Evolutionary conservation across 2,329 filamentous ascomycete genomes (phyloP), one percentile per base, ranked within the genome.

Genomic region (Penicillium fuscoglaucum): DNA sequence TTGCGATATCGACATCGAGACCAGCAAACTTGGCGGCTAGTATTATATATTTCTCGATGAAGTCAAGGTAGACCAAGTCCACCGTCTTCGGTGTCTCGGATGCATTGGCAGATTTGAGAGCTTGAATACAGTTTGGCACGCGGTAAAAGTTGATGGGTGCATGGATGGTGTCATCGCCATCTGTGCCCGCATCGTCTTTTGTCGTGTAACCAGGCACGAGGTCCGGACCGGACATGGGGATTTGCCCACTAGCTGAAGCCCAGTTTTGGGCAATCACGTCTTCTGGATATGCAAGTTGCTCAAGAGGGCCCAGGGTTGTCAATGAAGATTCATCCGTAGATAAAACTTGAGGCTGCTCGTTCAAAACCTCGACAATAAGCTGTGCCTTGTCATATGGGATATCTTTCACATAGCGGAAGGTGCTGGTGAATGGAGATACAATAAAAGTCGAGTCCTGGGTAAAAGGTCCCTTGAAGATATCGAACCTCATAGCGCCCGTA

Each of bases 91-190:
- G 90, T 17, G 84, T 79, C 6, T 72, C 70, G 0, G 72, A 77
- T 8, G 71, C 63, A 21, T 72, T 63, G 19, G 61, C 40, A 17
- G 62, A 58, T 21, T 96, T 75, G 80, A 65, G 89, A 1, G 88
- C 80, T 72, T 93, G 89, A 57, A 99, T 85, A 72, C 87, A 91
- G 74, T 97, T 97, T 7, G 95, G 93, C 6, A 93, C 85, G 2
- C 78, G 74, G 75, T 93, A 93, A 71, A 90, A 92, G 33, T 83
- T 80, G 63, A 98, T 87, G 1, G 84, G 80, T 17, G 84, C 80
- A 73, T 97, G 95, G 1, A 96, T 74, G 0, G 93, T 96, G 71
- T 99, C 95, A 71, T 99, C 95, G 43, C 95, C 95, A 64, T 96
- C 90, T 4, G 77, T 76, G 49, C 93, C 91, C 6, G 87, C 84